Base-by-base conservation (phyloP, 2,329 filamentous ascomycete genomes). In the Dothiorella sarmentorum region DNA sequence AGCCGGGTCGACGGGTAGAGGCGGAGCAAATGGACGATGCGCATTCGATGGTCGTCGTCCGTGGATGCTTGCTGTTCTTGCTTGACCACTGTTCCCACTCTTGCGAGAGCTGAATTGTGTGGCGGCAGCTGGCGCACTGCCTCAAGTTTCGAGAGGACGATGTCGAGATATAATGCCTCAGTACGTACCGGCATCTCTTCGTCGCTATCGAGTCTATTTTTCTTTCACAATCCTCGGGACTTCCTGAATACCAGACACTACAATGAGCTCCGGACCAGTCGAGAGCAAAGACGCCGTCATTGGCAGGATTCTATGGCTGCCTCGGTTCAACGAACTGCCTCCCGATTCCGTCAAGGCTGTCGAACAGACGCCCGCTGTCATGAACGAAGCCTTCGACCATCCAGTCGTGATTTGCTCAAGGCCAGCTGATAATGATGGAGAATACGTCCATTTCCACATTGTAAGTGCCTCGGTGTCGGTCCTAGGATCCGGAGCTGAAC, bases 361-460 rank as follows among this genome's bases (percentile, higher is more conserved):
- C 44, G 42, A 29, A 18, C 44, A 44, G 24, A 58, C 24, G 26
- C 29, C 31, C 11, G 31, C 42, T 3, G 26, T 27, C 27, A 10
- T 45, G 29, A 43, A 69, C 29, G 68, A 67, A 3, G 69, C 71
- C 43, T 71, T 70, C 59, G 65, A 69, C 13, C 67, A 72, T 60
- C 70, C 69, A 2, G 61, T 72, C 7, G 68, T 73, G 11, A 60
- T 72, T 2, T 61, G 71, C 15, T 73, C 69, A 6, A 64, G 68
- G 33, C 69, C 70, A 56, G 61, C 56, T 9, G 65, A 69, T 17
- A 9, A 11, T 1, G 10, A 56, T 2, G 60, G 58, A 7, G 60
- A 65, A 24, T 33, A 61, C 2, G 67, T 68, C n/a, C 69, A 72
- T 57, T 72, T 73, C 59, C 69, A 72, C 43, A 63, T 73, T 35